phyloP scores from a whole-genome alignment of 2,329 filamentous ascomycete species.

The Chaetomium sp. region DNA sequence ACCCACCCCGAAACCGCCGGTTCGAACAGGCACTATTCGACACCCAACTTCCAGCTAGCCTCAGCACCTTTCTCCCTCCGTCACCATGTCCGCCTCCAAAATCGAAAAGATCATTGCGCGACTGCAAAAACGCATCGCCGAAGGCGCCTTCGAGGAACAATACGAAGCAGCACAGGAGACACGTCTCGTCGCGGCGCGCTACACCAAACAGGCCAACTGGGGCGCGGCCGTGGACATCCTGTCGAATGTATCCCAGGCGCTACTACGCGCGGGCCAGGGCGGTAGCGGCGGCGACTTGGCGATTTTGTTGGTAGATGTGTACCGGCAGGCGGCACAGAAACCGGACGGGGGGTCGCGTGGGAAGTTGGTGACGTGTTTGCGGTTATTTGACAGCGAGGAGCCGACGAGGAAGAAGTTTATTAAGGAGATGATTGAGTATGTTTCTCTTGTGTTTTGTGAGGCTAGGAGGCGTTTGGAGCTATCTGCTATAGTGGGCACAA shows the following conservation, averaged over 20 bases:
- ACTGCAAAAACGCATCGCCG: slow-evolving; percentile 79
- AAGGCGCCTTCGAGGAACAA: slow-evolving; percentile 25
- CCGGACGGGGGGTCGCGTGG: slow-evolving; percentile 69
- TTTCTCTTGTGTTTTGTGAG: slow-evolving; percentile 11
- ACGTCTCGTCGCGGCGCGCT: slow-evolving; percentile 86
- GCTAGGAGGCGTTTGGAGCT: not conserved
- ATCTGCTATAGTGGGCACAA: not conserved
- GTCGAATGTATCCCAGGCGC: slow-evolving; percentile 71
- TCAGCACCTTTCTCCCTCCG: not conserved
- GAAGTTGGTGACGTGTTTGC: slow-evolving; percentile 68
- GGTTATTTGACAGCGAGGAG: slow-evolving; percentile 74
- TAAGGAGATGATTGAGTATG: slow-evolving; percentile 70
- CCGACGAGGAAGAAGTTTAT: slow-evolving; percentile 92
- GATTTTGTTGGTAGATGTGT: slow-evolving; percentile 82
- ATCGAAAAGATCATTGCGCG: slow-evolving; percentile 53
- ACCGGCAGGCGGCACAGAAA: slow-evolving; percentile 76
- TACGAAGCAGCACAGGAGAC: slow-evolving; percentile 99
- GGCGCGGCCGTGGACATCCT: slow-evolving; percentile 80
- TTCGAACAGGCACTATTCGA: no score
- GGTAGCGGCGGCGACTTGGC: slow-evolving; percentile 88
- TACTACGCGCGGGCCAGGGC: slow-evolving; percentile 87
- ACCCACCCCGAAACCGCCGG: no score
- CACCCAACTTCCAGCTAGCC: no score
- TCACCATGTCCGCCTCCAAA: slow-evolving; percentile 32
- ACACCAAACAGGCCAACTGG: slow-evolving; percentile 84